Conservation (phyloP, 1,284 basidiomycete genomes). For the Sanghuangporus sanghuang region DNA sequence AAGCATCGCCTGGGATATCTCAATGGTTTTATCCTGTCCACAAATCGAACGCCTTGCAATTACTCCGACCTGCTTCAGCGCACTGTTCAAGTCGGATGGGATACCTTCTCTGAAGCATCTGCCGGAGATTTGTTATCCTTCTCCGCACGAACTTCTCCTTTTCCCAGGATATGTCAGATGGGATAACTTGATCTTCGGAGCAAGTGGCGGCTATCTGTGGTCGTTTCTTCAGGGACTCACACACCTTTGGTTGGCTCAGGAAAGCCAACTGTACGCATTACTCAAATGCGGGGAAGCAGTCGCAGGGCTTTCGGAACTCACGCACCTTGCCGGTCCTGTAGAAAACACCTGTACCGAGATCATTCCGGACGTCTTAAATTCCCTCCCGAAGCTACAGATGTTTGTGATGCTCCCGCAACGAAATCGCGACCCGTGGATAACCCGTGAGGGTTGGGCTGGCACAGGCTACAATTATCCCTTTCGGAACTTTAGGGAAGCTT, state of each 20-base stretch:
- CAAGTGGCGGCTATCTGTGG: neutral
- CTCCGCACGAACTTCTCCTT: neutral
- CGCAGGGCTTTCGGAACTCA: neutral
- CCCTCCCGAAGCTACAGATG: neutral
- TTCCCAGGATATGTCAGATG: neutral
- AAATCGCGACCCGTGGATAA: neutral
- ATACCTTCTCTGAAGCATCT: neutral
- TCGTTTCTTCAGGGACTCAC: constrained; percentile 5
- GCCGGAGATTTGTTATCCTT: neutral
- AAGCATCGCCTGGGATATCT: neutral
- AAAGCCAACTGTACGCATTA: neutral
- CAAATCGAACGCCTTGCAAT: neutral
- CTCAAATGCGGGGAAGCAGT: neutral
- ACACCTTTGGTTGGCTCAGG: constrained; percentile 6
- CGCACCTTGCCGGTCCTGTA: neutral
- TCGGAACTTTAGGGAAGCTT: neutral
- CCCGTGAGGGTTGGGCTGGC: neutral
- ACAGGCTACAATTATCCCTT: neutral
- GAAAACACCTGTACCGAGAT: neutral
- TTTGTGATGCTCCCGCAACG: neutral
- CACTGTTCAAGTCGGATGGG: neutral
- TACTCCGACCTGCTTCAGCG: constrained; percentile 1
- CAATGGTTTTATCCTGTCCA: neutral
- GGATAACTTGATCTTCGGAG: neutral
- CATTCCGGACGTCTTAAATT: neutral